Percentiles rank a stretch among this genome's conserved stretches.
Evolutionary conservation across 345 rosid genomes (phyloP).

Genomic region (Syzygium oleosum): DNA sequence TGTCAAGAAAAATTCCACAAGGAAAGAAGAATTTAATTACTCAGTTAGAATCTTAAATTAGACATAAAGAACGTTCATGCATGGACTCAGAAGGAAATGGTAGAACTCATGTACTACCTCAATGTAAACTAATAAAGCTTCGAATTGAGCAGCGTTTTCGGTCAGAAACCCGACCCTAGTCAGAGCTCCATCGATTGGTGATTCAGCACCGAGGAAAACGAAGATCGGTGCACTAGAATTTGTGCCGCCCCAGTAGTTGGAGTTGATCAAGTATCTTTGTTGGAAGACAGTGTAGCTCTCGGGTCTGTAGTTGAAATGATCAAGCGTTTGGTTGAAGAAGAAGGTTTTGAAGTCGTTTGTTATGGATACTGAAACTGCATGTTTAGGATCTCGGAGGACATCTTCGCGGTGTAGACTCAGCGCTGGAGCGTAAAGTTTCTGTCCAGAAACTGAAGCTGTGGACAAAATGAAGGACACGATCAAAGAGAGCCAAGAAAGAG

Average conservation of each 20-base stretch:
- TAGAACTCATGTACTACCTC: background rate
- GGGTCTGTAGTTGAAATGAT: background rate
- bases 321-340: background rate
- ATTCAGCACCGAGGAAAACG: background rate
- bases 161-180: background rate
- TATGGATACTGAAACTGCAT: background rate
- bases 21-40: background rate
- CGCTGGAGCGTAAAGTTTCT: background rate
- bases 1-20: background rate
- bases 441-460: background rate
- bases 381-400: background rate
- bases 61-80: background rate
- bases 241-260: background rate
- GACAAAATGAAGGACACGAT: background rate
- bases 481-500: background rate
- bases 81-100: background rate
- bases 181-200: background rate
- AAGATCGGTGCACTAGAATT: background rate
- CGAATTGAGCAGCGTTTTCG: background rate
- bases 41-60: background rate
- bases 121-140: background rate
- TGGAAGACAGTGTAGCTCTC: background rate
- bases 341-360: background rate
- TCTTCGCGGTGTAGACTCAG: background rate
- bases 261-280: background rate